Evolutionary conservation across 345 rosid genomes (phyloP).

Genomic region (Lagerstroemia speciosa): DNA sequence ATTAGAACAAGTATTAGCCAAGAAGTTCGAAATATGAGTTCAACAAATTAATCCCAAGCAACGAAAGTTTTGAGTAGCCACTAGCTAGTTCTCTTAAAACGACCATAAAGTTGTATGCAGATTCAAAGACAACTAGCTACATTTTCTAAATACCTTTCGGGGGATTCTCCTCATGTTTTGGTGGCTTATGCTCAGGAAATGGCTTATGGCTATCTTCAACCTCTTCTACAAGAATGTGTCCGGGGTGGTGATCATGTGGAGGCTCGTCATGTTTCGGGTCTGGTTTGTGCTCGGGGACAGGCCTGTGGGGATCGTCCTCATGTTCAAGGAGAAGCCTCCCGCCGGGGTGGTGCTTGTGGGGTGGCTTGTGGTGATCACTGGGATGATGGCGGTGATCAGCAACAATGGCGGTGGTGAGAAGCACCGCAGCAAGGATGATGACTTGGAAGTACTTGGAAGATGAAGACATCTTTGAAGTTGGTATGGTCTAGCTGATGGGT

Average conservation of each 20-base stretch:
- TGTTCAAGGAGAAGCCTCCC: slow-evolving; percentile 8
- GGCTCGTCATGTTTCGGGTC: slow-evolving; percentile 5
- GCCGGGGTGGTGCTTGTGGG: slow-evolving; percentile 6
- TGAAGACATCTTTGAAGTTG: too few relatives aligned
- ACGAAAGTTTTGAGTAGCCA: background rate
- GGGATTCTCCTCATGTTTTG: slow-evolving; percentile 1
- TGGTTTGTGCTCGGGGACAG: slow-evolving; percentile 4
- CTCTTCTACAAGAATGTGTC: too few relatives aligned
- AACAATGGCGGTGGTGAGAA: slow-evolving; percentile 5
- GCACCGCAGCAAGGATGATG: slow-evolving; percentile 6
- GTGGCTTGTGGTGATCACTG: slow-evolving; percentile 5
- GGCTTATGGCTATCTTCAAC: too few relatives aligned
- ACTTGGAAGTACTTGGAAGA: too few relatives aligned
- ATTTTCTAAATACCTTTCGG: background rate
- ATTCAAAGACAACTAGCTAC: too few relatives aligned
- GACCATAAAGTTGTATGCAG: too few relatives aligned
- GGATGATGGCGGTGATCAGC: slow-evolving; percentile 2
- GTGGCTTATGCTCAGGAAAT: background rate
- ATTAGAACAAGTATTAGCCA: background rate
- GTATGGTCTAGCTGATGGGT: too few relatives aligned
- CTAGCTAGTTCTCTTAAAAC: background rate
- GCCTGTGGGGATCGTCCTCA: background rate
- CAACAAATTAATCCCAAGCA: too few relatives aligned
- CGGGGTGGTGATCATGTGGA: slow-evolving; percentile 12
- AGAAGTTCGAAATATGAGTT: too few relatives aligned